Conservation (phyloP, 2,329 filamentous ascomycete genomes). For the Phialemonium atrogriseum region DNA sequence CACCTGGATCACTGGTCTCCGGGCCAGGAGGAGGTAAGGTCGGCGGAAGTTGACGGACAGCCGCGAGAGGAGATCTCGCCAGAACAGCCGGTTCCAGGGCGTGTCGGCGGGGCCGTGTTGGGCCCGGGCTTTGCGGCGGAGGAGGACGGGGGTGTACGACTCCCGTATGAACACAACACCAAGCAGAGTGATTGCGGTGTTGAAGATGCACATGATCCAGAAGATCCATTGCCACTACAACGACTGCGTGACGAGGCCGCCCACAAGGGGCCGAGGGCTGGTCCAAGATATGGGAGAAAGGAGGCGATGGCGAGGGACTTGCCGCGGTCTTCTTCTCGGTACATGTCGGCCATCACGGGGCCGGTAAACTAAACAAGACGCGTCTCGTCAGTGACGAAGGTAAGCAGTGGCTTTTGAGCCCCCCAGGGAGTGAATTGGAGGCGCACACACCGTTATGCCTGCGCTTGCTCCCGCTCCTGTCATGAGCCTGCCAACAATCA, state of each 20-base stretch:
- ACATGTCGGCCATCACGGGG: slow-evolving; percentile 28
- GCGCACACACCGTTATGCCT: slow-evolving; percentile 18
- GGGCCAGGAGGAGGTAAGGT: slow-evolving; percentile 33
- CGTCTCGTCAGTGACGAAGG: neutral
- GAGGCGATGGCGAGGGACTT: slow-evolving; percentile 24
- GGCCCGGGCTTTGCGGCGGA: slow-evolving; percentile 45
- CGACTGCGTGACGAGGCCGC: slow-evolving; percentile 55
- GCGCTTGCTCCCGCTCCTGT: slow-evolving; percentile 17
- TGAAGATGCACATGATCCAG: slow-evolving; percentile 52
- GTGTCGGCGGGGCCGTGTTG: slow-evolving; percentile 38
- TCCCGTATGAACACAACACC: slow-evolving; percentile 49
- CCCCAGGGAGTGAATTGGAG: neutral
- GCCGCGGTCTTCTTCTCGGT: slow-evolving; percentile 23
- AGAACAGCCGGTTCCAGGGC: slow-evolving; percentile 19
- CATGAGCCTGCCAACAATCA: slow-evolving; percentile 19
- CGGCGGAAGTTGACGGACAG: slow-evolving; percentile 30
- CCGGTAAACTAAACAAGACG: slow-evolving; percentile 20
- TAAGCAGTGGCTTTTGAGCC: neutral
- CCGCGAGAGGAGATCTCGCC: slow-evolving; percentile 14
- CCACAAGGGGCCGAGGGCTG: slow-evolving; percentile 59
- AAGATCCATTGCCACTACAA: slow-evolving; percentile 65
- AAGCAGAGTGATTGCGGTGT: slow-evolving; percentile 44
- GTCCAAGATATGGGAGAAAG: slow-evolving; percentile 39
- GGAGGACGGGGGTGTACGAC: slow-evolving; percentile 56
- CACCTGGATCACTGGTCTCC: slow-evolving; percentile 38